These are phyloP conservation scores for Fusarium virguliforme DNA, from an alignment of 2,329 filamentous ascomycete species.

Conservation along the genomic window DNA sequence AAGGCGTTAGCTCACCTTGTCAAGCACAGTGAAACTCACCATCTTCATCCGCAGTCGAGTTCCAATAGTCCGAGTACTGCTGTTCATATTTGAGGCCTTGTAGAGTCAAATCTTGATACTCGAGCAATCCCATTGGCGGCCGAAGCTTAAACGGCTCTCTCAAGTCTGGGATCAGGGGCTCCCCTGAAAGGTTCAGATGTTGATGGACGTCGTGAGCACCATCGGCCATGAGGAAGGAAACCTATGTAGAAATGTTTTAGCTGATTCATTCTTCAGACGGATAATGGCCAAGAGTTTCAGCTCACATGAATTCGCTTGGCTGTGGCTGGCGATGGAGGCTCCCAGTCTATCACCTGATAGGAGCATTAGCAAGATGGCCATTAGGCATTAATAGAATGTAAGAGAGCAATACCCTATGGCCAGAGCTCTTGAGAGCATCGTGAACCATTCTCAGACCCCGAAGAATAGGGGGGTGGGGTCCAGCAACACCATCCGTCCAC, in stretches of 20 bases:
- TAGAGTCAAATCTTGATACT: constrained; percentile 65
- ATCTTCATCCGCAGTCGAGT: constrained; percentile 66
- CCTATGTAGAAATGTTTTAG: not conserved
- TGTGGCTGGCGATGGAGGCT: constrained; percentile 23
- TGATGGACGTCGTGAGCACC: constrained; percentile 59
- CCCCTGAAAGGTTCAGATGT: constrained; percentile 69
- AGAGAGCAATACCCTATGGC: constrained; percentile 59
- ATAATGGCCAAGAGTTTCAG: not conserved
- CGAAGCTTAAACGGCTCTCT: constrained; percentile 51
- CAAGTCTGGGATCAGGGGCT: constrained; percentile 64
- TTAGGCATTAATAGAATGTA: not conserved
- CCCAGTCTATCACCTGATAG: constrained; percentile 51
- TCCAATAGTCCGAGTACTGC: constrained; percentile 76
- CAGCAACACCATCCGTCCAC: constrained; percentile 65
- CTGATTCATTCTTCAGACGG: no score
- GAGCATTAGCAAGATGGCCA: no score
- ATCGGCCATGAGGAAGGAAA: constrained; percentile 54
- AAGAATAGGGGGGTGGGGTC: constrained; percentile 71
- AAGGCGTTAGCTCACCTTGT: not conserved
- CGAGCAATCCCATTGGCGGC: constrained; percentile 48
- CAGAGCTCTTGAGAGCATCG: constrained; percentile 8
- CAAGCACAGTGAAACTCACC: constrained; percentile 54
- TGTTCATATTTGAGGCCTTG: constrained; percentile 70
- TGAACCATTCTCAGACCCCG: constrained; percentile 51
- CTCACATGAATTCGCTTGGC: constrained; percentile 34